Percentiles rank a stretch among this genome's conserved stretches.
Evolutionary conservation across 768 basidiomycete species (phyloP).

Genomic region (Rubroboletus satanas): DNA sequence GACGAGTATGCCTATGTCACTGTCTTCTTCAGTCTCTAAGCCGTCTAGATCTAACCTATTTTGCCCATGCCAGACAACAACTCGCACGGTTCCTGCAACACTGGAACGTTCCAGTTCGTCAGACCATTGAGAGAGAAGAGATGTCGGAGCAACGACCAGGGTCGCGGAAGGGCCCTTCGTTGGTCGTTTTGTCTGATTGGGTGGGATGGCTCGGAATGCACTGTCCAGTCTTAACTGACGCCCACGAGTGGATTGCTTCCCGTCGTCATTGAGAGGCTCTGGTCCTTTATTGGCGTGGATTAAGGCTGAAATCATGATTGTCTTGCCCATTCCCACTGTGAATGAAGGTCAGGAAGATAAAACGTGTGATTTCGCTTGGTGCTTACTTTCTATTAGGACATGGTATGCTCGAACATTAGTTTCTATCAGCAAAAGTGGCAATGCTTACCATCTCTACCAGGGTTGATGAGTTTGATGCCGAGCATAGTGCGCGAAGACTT

Average conservation of each 20-base stretch:
- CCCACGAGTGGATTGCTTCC: constrained; percentile 34
- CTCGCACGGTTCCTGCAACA: constrained; percentile 59
- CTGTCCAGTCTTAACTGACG: constrained; percentile 61
- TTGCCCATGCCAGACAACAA: constrained; percentile 84
- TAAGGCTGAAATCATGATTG: constrained; percentile 88
- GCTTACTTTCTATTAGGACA: constrained; percentile 46
- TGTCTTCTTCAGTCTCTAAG: constrained; percentile 52
- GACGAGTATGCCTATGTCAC: constrained; percentile 57
- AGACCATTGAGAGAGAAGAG: constrained; percentile 89
- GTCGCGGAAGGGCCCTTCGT: constrained; percentile 54
- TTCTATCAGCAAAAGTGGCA: background rate
- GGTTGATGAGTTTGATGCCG: constrained; percentile 4
- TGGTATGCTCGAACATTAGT: constrained; percentile 7
- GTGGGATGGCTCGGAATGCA: constrained; percentile 50
- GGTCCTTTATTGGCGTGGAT: constrained; percentile 71
- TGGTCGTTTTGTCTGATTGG: constrained; percentile 29
- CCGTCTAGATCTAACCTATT: constrained; percentile 72
- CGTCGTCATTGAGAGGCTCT: constrained; percentile 34
- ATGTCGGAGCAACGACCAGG: constrained; percentile 89
- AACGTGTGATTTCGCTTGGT: constrained; percentile 2
- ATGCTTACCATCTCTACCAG: constrained; percentile 34
- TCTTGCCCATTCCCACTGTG: constrained; percentile 93
- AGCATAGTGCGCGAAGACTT: constrained; percentile 30
- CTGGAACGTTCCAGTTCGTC: constrained; percentile 87
- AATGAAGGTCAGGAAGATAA: constrained; percentile 5